A percentile compares a stretch with the other conserved stretches of the same genome.
Evolutionary conservation across 2,329 filamentous ascomycete species (phyloP).

Genomic region (Colletotrichum sublineola): DNA sequence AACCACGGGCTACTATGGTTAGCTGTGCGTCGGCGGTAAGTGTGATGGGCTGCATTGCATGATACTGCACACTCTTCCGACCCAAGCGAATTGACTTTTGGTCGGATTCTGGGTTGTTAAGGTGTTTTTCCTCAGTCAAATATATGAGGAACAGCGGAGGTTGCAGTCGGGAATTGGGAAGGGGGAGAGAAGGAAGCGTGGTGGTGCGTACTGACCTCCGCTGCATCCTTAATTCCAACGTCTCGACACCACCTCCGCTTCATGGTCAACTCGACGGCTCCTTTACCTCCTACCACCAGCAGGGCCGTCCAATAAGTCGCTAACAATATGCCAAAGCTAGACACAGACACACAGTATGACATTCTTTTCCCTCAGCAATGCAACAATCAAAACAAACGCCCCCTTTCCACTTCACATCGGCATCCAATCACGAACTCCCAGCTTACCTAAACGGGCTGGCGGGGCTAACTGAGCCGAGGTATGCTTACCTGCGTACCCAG

Average conservation of each 20-base stretch:
- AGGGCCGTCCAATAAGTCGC: background rate
- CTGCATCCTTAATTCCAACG: constrained; percentile 27
- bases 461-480: constrained; percentile 12
- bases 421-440: constrained; percentile 5
- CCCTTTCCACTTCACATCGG: background rate
- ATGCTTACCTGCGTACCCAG: too few species aligned
- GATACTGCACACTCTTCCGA: background rate
- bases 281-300: background rate
- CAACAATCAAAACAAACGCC: background rate
- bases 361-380: background rate
- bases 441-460: constrained; percentile 16
- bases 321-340: background rate
- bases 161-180: background rate
- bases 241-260: background rate
- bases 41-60: background rate
- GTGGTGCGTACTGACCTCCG: constrained; percentile 1
- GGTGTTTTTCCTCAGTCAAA: background rate
- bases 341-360: background rate
- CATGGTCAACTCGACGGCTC: background rate
- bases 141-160: background rate
- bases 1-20: background rate
- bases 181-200: background rate
- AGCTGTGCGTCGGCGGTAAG: constrained; percentile 1
- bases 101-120: background rate
- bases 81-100: background rate